These are phyloP conservation scores for Diplogelasinospora grovesii DNA, from an alignment of 495 filamentous ascomycete species.

Conservation along the genomic window DNA sequence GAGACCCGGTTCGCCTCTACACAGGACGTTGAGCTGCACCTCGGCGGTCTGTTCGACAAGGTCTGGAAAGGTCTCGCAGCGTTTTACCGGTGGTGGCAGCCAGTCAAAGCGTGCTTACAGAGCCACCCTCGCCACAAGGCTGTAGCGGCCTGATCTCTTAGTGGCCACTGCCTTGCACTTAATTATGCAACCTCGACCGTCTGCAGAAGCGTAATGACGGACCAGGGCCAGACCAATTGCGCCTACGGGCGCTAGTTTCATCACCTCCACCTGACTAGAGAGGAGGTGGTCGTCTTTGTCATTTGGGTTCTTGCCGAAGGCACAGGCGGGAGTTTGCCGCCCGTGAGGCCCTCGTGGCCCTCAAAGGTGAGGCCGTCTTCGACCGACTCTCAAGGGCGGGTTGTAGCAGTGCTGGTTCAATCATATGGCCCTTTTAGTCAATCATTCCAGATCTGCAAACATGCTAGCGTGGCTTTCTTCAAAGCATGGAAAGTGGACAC, in stretches of 20 bases:
- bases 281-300: too few species aligned
- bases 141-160: conserved; percentile 16
- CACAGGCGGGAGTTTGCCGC: too few species aligned
- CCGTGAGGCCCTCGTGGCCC: conserved; percentile 3
- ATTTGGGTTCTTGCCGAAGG: conserved; percentile 1
- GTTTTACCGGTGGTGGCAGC: conserved; percentile 20
- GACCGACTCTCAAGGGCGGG: background rate
- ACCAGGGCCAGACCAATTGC: conserved; percentile 17
- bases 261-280: too few species aligned
- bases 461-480: too few species aligned
- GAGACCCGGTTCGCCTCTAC: background rate
- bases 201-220: conserved; percentile 17
- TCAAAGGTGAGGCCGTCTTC: background rate
- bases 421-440: too few species aligned
- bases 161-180: conserved; percentile 22
- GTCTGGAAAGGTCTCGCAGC: conserved; percentile 15
- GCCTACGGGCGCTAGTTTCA: conserved; percentile 23
- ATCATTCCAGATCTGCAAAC: too few species aligned
- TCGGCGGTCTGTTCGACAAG: conserved; percentile 1
- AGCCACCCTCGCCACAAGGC: conserved; percentile 23
- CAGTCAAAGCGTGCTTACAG: conserved; percentile 17
- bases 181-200: conserved; percentile 26
- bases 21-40: conserved; percentile 1
- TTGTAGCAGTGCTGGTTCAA: too few species aligned
- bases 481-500: too few species aligned